Conservation (phyloP, 2,329 filamentous ascomycete genomes). For the Stagonosporopsis chrysanthemi region DNA sequence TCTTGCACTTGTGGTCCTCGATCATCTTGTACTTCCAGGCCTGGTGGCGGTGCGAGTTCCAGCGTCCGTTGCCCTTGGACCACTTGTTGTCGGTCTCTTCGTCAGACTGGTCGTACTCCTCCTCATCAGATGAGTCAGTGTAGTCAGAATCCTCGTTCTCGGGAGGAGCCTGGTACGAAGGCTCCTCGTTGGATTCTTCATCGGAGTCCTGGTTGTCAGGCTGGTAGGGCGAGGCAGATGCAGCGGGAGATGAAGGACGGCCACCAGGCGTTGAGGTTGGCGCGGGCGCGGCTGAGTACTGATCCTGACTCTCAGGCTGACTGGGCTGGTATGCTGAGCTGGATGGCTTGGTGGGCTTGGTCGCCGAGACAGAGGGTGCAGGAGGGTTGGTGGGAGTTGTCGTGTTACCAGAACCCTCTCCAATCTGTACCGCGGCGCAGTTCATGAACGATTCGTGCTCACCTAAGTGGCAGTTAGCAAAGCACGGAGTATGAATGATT, state of each 20-base stretch:
- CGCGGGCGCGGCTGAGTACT: constrained; percentile 9
- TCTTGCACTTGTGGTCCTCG: constrained; percentile 42
- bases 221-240: constrained; percentile 10
- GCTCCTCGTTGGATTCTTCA: constrained; percentile 4
- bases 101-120: constrained; percentile 7
- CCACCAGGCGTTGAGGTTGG: constrained; percentile 12
- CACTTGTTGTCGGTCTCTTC: constrained; percentile 10
- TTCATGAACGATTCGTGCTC: constrained; percentile 57
- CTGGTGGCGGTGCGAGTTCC: constrained; percentile 16
- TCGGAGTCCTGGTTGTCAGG: constrained; percentile 9
- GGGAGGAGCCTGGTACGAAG: constrained; percentile 11
- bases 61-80: constrained; percentile 2
- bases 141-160: constrained; percentile 8
- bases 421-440: constrained; percentile 56
- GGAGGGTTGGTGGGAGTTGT: constrained; percentile 22
- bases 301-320: constrained; percentile 6
- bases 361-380: constrained; percentile 20
- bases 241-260: constrained; percentile 8
- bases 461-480: not conserved
- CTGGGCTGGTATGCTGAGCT: constrained; percentile 22
- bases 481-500: not conserved
- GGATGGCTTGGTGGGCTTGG: constrained; percentile 23
- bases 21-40: constrained; percentile 33
- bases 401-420: constrained; percentile 29
- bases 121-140: constrained; percentile 6